phyloP scores from a whole-genome alignment of 257 asterid genomes.

The Fraxinus anomala region DNA sequence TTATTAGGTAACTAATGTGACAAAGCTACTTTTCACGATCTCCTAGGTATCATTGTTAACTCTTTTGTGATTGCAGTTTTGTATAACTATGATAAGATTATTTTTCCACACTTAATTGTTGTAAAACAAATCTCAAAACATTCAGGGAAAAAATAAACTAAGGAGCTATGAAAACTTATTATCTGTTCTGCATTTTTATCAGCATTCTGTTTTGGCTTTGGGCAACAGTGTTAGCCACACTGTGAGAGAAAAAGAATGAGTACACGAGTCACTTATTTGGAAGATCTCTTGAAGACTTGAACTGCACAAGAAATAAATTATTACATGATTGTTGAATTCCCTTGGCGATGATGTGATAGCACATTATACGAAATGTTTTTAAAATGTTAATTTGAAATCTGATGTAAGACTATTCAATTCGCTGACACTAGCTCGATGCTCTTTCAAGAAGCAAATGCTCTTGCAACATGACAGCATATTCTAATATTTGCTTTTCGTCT shows the following conservation, averaged over 20 bases:
- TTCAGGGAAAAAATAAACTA: no score
- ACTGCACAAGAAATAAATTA: neutral
- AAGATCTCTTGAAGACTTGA: neutral
- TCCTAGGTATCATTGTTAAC: no score
- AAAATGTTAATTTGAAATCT: neutral
- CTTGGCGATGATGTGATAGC: neutral
- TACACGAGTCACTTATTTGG: neutral
- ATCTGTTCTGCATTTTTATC: neutral
- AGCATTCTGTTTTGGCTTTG: neutral
- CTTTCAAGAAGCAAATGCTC: neutral
- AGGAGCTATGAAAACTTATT: neutral
- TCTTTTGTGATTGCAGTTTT: no score
- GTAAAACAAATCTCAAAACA: neutral
- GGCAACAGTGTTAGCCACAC: neutral
- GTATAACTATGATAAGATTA: neutral
- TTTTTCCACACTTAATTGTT: neutral
- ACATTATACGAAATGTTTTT: neutral
- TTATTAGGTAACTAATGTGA: no score
- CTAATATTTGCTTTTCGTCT: neutral
- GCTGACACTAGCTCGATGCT: neutral
- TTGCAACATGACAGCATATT: neutral
- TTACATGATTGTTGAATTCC: neutral
- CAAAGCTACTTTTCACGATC: no score
- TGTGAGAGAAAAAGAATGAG: neutral
- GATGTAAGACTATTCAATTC: neutral